Conservation (phyloP, 768 basidiomycete genomes). For the Trametes cubensis region DNA sequence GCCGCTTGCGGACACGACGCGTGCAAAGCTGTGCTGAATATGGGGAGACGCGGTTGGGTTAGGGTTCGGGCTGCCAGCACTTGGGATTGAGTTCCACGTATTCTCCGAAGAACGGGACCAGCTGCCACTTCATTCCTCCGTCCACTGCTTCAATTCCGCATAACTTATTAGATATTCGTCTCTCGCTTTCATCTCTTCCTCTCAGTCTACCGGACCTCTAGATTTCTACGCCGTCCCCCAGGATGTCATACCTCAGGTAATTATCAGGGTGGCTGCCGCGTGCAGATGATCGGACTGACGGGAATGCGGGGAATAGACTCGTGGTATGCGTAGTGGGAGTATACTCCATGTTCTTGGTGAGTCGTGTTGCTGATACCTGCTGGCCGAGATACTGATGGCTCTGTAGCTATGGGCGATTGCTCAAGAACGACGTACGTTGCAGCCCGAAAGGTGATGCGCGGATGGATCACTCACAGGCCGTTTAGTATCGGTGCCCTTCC, state of each 20-base stretch:
- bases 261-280: background rate
- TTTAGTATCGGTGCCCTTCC: slow-evolving; percentile 83
- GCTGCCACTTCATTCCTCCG: slow-evolving; percentile 3
- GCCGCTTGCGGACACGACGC: background rate
- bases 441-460: background rate
- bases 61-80: slow-evolving; percentile 13
- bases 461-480: slow-evolving; percentile 1
- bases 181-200: background rate
- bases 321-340: slow-evolving; percentile 82
- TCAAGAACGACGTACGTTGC: slow-evolving; percentile 84
- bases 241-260: slow-evolving; percentile 21
- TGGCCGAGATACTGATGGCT: slow-evolving; percentile 8
- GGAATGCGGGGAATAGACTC: slow-evolving; percentile 37
- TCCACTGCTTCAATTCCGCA: slow-evolving; percentile 4
- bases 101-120: slow-evolving; percentile 15
- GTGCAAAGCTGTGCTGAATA: slow-evolving; percentile 10
- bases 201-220: background rate
- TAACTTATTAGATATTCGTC: slow-evolving; percentile 20
- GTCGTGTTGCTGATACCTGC: slow-evolving; percentile 28
- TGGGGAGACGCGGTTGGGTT: slow-evolving; percentile 11
- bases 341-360: slow-evolving; percentile 89
- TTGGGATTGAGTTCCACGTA: slow-evolving; percentile 15
- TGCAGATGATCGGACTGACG: background rate
- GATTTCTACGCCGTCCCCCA: background rate
- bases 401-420: slow-evolving; percentile 85